Evolutionary conservation across 257 asterid genomes (phyloP).

Genomic region (Solanum pinnatisectum): DNA sequence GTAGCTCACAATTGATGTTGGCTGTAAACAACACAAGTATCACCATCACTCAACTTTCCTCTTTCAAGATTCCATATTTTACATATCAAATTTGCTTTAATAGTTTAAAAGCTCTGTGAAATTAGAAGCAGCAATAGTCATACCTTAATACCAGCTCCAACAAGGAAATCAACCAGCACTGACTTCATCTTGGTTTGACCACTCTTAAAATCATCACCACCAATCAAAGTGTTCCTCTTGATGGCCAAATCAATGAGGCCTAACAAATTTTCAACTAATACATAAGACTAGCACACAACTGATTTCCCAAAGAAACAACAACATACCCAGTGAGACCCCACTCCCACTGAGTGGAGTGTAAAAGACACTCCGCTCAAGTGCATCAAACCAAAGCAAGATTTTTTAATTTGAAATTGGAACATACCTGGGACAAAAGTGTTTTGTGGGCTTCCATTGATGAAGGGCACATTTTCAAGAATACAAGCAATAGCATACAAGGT

Average conservation of each 20-base stretch:
- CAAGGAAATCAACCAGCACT: constrained; percentile 93
- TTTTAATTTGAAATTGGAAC: background rate
- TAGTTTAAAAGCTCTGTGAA: background rate
- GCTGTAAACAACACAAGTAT: constrained; percentile 29
- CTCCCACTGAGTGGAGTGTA: no score
- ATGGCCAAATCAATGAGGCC: constrained; percentile 86
- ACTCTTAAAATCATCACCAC: constrained; percentile 97
- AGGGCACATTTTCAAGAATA: constrained; percentile 71
- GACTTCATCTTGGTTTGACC: constrained; percentile 99
- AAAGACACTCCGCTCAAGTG: no score
- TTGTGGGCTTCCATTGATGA: constrained; percentile 95
- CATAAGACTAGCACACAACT: background rate
- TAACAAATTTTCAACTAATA: constrained; percentile 4
- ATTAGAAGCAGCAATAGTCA: background rate
- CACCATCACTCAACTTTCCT: background rate
- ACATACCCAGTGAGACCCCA: background rate
- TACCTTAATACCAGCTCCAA: constrained; percentile 98
- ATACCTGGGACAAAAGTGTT: constrained; percentile 96
- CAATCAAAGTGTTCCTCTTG: constrained; percentile 69
- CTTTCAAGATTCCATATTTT: background rate
- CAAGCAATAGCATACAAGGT: constrained; percentile 76
- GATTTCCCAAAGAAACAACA: background rate
- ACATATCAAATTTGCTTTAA: background rate
- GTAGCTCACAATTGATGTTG: constrained; percentile 96
- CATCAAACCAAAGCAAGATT: background rate